Percentiles rank a stretch among this genome's conserved stretches.
These are phyloP conservation scores for Scytalidium lignicola DNA, from an alignment of 2,329 filamentous ascomycete species.

Conservation along the genomic window DNA sequence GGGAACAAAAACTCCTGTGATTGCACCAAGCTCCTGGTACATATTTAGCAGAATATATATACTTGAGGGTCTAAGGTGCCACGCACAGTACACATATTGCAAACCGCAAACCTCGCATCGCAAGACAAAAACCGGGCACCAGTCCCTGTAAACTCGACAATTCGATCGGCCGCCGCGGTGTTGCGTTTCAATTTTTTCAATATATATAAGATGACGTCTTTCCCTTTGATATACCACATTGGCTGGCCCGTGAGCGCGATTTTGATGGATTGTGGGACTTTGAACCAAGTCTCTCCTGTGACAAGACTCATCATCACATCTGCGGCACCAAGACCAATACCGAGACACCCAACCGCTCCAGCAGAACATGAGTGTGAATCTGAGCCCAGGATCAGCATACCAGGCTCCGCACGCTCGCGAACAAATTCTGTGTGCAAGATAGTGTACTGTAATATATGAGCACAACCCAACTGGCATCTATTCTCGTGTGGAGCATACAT, in stretches of 20 bases:
- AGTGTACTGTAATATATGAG: conserved; percentile 22
- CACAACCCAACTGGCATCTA: too few relatives aligned
- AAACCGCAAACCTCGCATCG: conserved; percentile 41
- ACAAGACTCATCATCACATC: conserved; percentile 40
- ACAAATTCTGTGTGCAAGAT: conserved; percentile 44
- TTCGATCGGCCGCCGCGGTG: conserved; percentile 37
- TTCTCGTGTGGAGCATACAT: not conserved
- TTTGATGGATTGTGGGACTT: conserved; percentile 36
- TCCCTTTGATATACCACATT: conserved; percentile 34
- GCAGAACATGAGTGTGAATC: conserved; percentile 43
- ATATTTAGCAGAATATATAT: conserved; percentile 12
- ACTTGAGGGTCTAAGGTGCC: not conserved
- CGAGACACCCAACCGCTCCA: conserved; percentile 35
- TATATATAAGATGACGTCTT: conserved; percentile 41
- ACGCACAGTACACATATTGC: conserved; percentile 39
- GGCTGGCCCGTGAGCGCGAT: conserved; percentile 35
- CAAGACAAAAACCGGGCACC: conserved; percentile 33
- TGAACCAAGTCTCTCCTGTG: conserved; percentile 43
- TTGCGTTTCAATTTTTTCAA: conserved; percentile 39
- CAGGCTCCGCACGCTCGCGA: conserved; percentile 38
- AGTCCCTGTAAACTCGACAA: conserved; percentile 40
- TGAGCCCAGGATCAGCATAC: conserved; percentile 37
- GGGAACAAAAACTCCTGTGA: conserved; percentile 37
- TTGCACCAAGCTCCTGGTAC: conserved; percentile 33
- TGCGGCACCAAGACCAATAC: conserved; percentile 39